Conservation (phyloP, 2,329 filamentous ascomycete genomes). For the Geosmithia flava region DNA sequence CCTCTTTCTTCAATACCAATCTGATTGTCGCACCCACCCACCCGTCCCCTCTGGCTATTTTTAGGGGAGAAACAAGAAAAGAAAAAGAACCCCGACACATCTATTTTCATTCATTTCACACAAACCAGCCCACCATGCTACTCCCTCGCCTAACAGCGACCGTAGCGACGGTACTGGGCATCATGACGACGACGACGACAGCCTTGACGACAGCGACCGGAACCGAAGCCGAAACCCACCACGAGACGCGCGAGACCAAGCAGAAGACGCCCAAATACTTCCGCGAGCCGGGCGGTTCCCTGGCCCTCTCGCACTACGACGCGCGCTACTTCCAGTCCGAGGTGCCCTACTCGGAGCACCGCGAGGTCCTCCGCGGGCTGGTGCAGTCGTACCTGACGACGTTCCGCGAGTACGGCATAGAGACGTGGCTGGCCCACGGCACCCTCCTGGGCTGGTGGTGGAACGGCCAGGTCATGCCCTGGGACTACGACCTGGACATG, state of each 20-base stretch:
- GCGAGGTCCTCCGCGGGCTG: conserved; percentile 54
- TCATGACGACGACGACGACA: no score
- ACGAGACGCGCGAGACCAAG: background rate
- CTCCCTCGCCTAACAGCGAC: no score
- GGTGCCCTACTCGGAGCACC: conserved; percentile 55
- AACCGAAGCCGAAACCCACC: no score
- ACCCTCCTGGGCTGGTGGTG: conserved; percentile 84
- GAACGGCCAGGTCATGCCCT: conserved; percentile 66
- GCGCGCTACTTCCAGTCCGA: conserved; percentile 50
- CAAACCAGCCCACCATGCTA: no score
- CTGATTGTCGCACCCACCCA: no score
- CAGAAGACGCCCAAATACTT: conserved; percentile 44
- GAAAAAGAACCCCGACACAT: no score
- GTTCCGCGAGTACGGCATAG: conserved; percentile 49
- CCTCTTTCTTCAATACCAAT: no score
- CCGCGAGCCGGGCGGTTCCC: conserved; percentile 47
- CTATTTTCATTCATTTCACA: no score
- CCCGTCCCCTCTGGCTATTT: no score
- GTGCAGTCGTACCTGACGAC: conserved; percentile 62
- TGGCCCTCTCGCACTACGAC: conserved; percentile 62
- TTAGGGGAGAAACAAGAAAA: no score
- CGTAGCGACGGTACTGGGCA: no score
- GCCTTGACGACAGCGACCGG: no score
- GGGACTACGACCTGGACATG: conserved; percentile 77
- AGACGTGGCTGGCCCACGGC: conserved; percentile 82